Evolutionary conservation across 2,329 filamentous ascomycete genomes (phyloP).

Genomic region (Pseudofabraea citricarpa): DNA sequence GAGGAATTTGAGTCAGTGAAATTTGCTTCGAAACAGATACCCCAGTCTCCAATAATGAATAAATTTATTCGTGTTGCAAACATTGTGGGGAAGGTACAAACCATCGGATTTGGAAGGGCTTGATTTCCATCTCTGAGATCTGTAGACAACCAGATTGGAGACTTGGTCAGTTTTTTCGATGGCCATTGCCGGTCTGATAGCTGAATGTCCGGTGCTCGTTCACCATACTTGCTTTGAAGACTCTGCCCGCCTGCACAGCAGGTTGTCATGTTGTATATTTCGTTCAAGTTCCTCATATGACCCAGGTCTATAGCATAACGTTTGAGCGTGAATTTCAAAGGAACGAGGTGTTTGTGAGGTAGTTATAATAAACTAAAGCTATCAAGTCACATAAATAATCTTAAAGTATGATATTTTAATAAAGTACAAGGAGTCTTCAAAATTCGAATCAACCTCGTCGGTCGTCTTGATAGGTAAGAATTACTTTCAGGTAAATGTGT

Average conservation of each 20-base stretch:
- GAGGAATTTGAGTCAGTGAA: not conserved
- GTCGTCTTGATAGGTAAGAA: not conserved
- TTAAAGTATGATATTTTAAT: not conserved
- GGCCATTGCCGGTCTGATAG: slow-evolving; percentile 24
- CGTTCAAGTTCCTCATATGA: not conserved
- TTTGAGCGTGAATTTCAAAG: not conserved
- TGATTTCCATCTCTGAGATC: slow-evolving; percentile 88
- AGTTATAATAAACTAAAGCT: not conserved
- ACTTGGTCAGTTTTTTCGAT: slow-evolving; percentile 57
- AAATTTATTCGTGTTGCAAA: not conserved
- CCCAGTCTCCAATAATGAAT: not conserved
- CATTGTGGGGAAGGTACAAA: slow-evolving; percentile 45
- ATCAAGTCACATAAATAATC: not conserved
- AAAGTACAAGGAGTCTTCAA: not conserved
- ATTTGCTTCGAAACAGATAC: not conserved
- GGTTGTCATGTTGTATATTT: not conserved
- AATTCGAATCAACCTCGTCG: not conserved
- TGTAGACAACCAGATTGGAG: slow-evolving; percentile 81
- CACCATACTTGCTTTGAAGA: slow-evolving; percentile 4
- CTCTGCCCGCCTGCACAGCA: slow-evolving; percentile 3
- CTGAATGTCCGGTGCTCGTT: slow-evolving; percentile 4
- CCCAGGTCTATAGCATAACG: not conserved
- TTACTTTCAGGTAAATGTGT: not conserved
- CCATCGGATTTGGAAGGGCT: slow-evolving; percentile 84
- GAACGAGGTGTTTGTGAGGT: not conserved